Conservation (phyloP, 2,329 filamentous ascomycete genomes). For the Sporothrix inflata region DNA sequence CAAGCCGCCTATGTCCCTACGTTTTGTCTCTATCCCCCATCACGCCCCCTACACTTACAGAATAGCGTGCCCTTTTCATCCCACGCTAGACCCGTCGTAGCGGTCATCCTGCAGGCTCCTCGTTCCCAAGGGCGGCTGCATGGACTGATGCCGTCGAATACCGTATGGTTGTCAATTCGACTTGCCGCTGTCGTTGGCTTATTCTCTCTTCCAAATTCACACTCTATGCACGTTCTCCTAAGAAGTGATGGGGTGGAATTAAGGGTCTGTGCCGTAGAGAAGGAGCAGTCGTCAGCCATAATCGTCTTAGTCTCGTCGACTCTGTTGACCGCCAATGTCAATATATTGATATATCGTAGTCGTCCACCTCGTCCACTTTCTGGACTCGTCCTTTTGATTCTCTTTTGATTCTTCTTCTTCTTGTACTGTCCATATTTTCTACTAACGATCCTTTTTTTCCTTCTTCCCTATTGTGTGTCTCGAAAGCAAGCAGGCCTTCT, state of each 20-base stretch:
- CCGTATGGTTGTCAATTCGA: neutral
- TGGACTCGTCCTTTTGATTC: neutral
- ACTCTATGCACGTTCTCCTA: neutral
- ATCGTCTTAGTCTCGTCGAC: neutral
- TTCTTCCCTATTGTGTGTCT: neutral
- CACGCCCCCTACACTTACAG: neutral
- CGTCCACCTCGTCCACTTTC: neutral
- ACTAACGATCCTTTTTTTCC: no score
- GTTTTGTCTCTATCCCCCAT: neutral
- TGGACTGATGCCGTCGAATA: constrained; percentile 1
- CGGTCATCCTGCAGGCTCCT: neutral
- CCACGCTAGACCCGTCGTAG: constrained; percentile 21
- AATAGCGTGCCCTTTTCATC: neutral
- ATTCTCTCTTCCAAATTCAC: neutral
- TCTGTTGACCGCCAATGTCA: neutral
- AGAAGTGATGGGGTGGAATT: neutral
- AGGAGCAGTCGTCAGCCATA: neutral
- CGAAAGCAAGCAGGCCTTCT: constrained; percentile 24
- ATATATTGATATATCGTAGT: constrained; percentile 15
- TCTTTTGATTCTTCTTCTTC: neutral
- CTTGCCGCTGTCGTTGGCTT: neutral
- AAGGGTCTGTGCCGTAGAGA: neutral
- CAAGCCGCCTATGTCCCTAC: constrained; percentile 3
- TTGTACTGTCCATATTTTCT: neutral
- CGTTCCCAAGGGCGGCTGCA: constrained; percentile 13